Base-by-base conservation (phyloP, 2,329 filamentous ascomycete species). In the Pseudogymnoascus sp. region DNA sequence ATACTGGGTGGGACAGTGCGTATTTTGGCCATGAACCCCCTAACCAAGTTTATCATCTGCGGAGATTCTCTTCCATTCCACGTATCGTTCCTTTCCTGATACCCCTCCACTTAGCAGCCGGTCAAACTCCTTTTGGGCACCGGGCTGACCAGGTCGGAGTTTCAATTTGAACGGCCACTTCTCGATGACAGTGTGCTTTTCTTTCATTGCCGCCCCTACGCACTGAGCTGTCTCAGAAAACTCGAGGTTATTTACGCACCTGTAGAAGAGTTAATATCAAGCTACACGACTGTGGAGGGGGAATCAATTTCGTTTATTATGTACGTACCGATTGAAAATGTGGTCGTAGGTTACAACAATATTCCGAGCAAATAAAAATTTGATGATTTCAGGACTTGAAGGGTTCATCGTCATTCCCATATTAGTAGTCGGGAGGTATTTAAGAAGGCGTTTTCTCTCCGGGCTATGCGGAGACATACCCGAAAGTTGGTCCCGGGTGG, bases 41-140 rank as follows among this genome's bases (percentile, higher is more conserved):
- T 50, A 50, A 28, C 8, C 2, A 28, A 17, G 13, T 17, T 50
- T 28, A 8, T 21, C 13, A n/a, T n/a, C 15, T n/a, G 15, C 10
- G 23, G 15, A 28, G 8, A 28, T 64, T 53, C 68, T 70, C 63
- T 69, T 66, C 68, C 73, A 73, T 63, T 76, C 74, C 33, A 75
- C 65, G 64, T 75, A 76, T n/a, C 74, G 63, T 64, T 75, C 71
- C 15, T 62, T 61, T 0, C 70, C 69, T 0, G 38, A 31, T 26
- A 62, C 10, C 1, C 63, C 63, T n/a, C 35, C 47, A n/a, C 38
- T 28, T 4, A 68, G 21, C 13, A 68, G 10, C 31, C 65, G n/a
- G 7, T 74, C 68, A 67, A 77, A 76, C 64, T 76, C 74, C 13
- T 69, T 66, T 42, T 73, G 68, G 0, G 74, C 71, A 1, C 68